These are phyloP conservation scores for Vitis rupestris DNA, from an alignment of 164 flowering plant species.

Conservation along the genomic window DNA sequence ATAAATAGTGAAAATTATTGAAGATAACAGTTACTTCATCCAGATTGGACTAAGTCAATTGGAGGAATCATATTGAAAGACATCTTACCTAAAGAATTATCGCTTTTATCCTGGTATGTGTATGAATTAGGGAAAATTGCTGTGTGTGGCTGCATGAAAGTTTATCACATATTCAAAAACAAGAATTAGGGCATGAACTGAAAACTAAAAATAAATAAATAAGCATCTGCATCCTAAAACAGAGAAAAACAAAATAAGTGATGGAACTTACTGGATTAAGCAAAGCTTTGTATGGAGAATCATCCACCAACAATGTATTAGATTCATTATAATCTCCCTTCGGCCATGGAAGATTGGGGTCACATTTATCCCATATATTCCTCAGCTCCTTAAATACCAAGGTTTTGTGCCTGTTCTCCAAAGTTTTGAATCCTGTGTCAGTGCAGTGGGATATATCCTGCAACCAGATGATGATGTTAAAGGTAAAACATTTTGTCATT, in stretches of 20 bases:
- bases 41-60: too few species aligned
- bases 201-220: background rate
- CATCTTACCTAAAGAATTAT: constrained; percentile 71
- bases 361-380: constrained; percentile 69
- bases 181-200: background rate
- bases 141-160: constrained; percentile 47
- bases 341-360: constrained; percentile 65
- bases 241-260: background rate
- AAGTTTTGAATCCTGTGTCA: constrained; percentile 44
- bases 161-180: background rate
- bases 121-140: constrained; percentile 78
- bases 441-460: constrained; percentile 80
- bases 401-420: constrained; percentile 67
- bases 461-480: background rate
- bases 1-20: too few species aligned
- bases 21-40: too few species aligned
- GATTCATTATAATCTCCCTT: constrained; percentile 65
- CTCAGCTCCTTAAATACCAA: constrained; percentile 72
- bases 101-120: constrained; percentile 36
- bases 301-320: constrained; percentile 86
- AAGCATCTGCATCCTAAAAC: background rate
- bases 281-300: constrained; percentile 90
- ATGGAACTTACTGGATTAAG: constrained; percentile 70
- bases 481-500: too few species aligned
- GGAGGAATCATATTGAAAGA: background rate